Conservation (phyloP, 345 rosid genomes). For the Rubroshorea leprosula region DNA sequence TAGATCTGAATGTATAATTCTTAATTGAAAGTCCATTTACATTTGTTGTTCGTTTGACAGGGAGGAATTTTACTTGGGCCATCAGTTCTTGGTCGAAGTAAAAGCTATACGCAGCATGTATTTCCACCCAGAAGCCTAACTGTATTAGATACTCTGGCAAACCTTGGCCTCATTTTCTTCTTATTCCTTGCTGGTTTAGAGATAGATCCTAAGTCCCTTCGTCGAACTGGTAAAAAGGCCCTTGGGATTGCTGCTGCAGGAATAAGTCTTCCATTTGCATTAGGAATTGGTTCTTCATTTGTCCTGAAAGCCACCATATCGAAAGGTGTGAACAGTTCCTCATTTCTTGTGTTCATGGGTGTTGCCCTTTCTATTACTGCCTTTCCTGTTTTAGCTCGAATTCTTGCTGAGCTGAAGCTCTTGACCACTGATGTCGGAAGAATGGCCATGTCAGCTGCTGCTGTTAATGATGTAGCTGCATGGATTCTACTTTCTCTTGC, state of each 20-base stretch:
- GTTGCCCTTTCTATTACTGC: slow-evolving; percentile 83
- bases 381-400: slow-evolving; percentile 76
- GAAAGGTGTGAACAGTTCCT: slow-evolving; percentile 36
- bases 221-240: slow-evolving; percentile 56
- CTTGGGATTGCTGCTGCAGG: slow-evolving; percentile 60
- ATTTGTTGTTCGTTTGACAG: slow-evolving; percentile 18
- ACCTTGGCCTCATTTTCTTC: slow-evolving; percentile 65
- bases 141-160: slow-evolving; percentile 67
- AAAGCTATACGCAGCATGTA: slow-evolving; percentile 33
- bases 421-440: slow-evolving; percentile 69
- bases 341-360: slow-evolving; percentile 80
- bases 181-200: slow-evolving; percentile 72
- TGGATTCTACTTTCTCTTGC: slow-evolving; percentile 87
- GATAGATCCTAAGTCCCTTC: slow-evolving; percentile 47
- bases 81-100: slow-evolving; percentile 60
- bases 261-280: slow-evolving; percentile 51
- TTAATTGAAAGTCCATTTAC: neutral
- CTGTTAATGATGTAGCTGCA: slow-evolving; percentile 71
- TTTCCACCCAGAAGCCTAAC: slow-evolving; percentile 60
- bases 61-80: slow-evolving; percentile 84
- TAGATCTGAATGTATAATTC: neutral
- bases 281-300: slow-evolving; percentile 59
- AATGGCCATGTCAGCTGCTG: slow-evolving; percentile 83
- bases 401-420: slow-evolving; percentile 75
- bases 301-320: slow-evolving; percentile 28